Base-by-base conservation (phyloP, 257 asterid genomes). In the Ocimum tenuiflorum region DNA sequence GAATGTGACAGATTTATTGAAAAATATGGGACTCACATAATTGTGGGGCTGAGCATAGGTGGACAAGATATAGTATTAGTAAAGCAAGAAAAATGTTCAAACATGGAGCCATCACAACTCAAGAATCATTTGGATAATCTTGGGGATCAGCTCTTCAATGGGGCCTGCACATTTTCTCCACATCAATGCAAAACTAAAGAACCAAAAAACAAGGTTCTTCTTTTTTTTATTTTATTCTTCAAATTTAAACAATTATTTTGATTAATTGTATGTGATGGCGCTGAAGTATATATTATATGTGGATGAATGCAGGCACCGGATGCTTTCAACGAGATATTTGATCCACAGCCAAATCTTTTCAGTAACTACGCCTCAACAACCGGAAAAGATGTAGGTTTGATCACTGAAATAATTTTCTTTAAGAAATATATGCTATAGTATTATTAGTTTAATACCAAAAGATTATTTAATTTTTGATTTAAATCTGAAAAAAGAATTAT, bases 21-120 rank as follows among this genome's bases (percentile, higher is more conserved):
- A 75, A 92, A 82, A 77, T 87, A 89, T 72, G 99, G 99, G 8
- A 92, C 99, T 7, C 99, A 92, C 70, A 80, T 92, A 49, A 80
- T 92, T 6, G 97, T 92, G 77, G 99, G 97, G 70, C 67, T 92
- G 60, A 80, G 96, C 74, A 43, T 92, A 10, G 97, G 99, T 10
- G 99, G 99, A n/a, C 86, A 86, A 63, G 99, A 92, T 39, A 88
- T 85, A 74, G 84, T 89, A 3, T 65, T 83, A 27, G 88, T 87
- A 15, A 89, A 91, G 80, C 97, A 89, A 78, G 87, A 86, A 48
- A 81, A 69, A 65, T 77, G 81, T 1, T 92, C 99, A 18, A 74
- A 77, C 41, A 43, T 92, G 73, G 94, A 86, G 48, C 78, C 96
- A 20, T 83, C 97, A n/a, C 81, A 86, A 7, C 80, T 92, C 1